Evolutionary conservation across 1,139 yeast genomes (phyloP).

Genomic region (Suhomyces terraborum): DNA sequence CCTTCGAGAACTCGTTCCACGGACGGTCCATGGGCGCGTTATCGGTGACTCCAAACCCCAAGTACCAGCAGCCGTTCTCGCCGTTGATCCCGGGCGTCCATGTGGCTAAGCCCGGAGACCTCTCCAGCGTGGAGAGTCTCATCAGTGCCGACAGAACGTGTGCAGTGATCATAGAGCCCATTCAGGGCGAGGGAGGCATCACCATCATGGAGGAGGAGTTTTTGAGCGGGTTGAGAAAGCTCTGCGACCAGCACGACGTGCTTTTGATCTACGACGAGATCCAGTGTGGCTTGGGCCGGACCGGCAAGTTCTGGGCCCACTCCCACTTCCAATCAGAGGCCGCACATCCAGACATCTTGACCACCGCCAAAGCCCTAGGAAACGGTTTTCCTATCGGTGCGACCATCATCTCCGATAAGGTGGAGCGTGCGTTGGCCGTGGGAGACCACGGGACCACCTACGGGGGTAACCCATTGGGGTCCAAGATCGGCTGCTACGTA

Average conservation of each 20-base stretch:
- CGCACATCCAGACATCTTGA: constrained; percentile 91
- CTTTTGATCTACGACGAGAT: constrained; percentile 90
- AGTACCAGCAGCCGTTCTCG: constrained; percentile 86
- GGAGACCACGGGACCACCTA: constrained; percentile 99
- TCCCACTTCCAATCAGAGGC: constrained; percentile 59
- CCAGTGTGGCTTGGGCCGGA: constrained; percentile 93
- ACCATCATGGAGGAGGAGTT: constrained; percentile 66
- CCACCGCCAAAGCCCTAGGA: constrained; percentile 95
- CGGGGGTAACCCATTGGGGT: constrained; percentile 95
- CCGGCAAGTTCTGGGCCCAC: constrained; percentile 95
- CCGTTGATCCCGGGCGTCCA: constrained; percentile 87
- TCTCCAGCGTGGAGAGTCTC: constrained; percentile 56
- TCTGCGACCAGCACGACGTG: constrained; percentile 72
- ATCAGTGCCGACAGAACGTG: constrained; percentile 73
- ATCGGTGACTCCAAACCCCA: constrained; percentile 87
- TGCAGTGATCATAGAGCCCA: constrained; percentile 93
- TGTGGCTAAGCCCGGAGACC: constrained; percentile 61
- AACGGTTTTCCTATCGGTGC: constrained; percentile 99
- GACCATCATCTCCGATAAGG: constrained; percentile 77
- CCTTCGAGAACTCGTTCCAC: constrained; percentile 89
- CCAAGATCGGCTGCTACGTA: constrained; percentile 78
- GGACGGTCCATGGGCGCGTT: constrained; percentile 95
- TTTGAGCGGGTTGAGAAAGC: constrained; percentile 60
- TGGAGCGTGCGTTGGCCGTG: constrained; percentile 69
- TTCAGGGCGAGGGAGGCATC: constrained; percentile 98